phyloP scores from a whole-genome alignment of 805 yeast genomes.

The Monosporozyma servazzii region DNA sequence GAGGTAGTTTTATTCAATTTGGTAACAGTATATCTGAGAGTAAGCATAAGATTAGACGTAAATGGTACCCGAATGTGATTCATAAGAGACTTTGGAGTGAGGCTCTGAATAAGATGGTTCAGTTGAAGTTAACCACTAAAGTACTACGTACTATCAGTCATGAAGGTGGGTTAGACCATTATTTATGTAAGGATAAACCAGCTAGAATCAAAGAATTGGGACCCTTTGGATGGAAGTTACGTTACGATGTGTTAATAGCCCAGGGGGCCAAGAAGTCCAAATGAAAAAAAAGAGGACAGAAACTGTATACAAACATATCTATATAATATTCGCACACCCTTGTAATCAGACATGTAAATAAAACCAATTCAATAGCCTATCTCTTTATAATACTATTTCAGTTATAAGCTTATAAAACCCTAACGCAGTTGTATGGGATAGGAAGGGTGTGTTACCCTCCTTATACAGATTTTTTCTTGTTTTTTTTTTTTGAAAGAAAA shows the following conservation, averaged over 20 bases:
- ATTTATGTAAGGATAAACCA: constrained; percentile 74
- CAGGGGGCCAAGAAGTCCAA: not conserved
- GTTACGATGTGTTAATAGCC: constrained; percentile 53
- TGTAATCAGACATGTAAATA: not conserved
- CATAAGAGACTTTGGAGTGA: constrained; percentile 78
- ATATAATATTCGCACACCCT: not conserved
- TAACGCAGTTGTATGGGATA: not conserved
- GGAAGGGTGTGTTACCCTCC: not conserved
- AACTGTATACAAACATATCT: constrained; percentile 18
- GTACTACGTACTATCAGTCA: constrained; percentile 80
- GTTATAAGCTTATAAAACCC: not conserved
- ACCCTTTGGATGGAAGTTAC: constrained; percentile 82
- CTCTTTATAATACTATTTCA: not conserved
- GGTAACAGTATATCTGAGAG: constrained; percentile 75
- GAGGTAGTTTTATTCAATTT: constrained; percentile 71
- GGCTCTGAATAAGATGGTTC: constrained; percentile 47
- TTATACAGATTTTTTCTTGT: not conserved
- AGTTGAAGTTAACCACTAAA: constrained; percentile 60
- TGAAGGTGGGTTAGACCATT: constrained; percentile 93
- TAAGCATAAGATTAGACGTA: constrained; percentile 59
- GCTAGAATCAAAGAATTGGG: constrained; percentile 92
- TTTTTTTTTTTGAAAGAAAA: not conserved
- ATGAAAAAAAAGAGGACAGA: too few relatives aligned
- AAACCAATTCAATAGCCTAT: not conserved
- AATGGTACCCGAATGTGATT: constrained; percentile 80